Percentiles rank a stretch among this genome's conserved stretches.
Evolutionary conservation across 257 asterid genomes (phyloP).

Genomic region (Solanum dulcamara): DNA sequence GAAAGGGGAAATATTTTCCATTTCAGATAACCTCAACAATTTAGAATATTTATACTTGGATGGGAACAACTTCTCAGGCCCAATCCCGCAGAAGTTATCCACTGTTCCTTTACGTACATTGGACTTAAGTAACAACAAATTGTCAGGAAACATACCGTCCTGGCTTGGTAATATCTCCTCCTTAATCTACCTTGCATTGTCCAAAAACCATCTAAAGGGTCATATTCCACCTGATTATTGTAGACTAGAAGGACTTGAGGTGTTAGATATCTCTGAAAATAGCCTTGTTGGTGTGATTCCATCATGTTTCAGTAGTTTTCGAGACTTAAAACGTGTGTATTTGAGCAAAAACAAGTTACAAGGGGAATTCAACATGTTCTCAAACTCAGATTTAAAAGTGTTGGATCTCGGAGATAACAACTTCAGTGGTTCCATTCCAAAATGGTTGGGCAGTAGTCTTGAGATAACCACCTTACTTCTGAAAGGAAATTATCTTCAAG

Average conservation of each 20-base stretch:
- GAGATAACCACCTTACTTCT: background rate
- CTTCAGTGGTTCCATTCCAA: background rate
- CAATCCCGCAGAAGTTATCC: background rate
- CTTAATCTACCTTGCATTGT: background rate
- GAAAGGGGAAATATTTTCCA: background rate
- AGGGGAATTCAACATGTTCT: background rate
- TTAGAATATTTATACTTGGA: constrained; percentile 1
- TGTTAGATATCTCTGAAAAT: background rate
- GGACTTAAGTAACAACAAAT: background rate
- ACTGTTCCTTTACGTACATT: background rate
- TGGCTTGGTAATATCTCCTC: constrained; percentile 2
- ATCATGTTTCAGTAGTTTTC: background rate
- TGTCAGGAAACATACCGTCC: background rate
- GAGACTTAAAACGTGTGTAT: background rate
- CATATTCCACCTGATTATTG: background rate
- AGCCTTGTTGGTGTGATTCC: background rate
- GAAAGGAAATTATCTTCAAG: background rate
- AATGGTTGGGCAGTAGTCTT: background rate
- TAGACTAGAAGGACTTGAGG: background rate
- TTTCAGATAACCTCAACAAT: background rate
- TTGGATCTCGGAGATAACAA: background rate
- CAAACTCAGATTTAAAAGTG: background rate
- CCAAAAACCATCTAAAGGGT: background rate
- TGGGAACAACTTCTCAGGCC: constrained; percentile 5
- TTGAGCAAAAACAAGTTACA: background rate